Evolutionary conservation across 805 yeast genomes (phyloP), one percentile per base, ranked within the genome.

Genomic region (Pichia paraexigua): DNA sequence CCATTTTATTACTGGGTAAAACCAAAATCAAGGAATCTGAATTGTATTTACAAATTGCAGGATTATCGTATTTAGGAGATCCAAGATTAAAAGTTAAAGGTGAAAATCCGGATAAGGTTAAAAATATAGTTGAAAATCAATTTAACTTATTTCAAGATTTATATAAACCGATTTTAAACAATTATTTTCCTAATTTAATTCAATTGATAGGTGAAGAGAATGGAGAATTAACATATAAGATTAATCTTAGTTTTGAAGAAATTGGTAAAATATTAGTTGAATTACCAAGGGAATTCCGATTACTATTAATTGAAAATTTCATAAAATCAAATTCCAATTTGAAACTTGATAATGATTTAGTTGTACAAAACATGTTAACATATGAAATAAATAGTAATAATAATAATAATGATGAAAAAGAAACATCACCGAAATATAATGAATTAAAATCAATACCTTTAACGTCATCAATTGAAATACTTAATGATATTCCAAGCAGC

Each of bases 41-140:
- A 40, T 76, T 94, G 37, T 94, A 83, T 69, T 80, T 78, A 61
- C 82, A 81, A 56, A 85, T 94, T 45, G 84, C 97, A 0, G 78
- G 80, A 15, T 68, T 94, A 18, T 87, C 96, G 21, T 94, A 94
- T 63, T 70, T 82, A 65, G 99, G 99, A 20, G 99, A 94, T 65
- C 84, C 90, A 28, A 78, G 99, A 58, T 83, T 89, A 78, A 72
- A 75, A 43, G 71, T 91, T 28, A 87, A 88, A 11, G 98, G 97
- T 2, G 99, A 94, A 66, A 87, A 94, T 64, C 97, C 97, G 6
- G 75, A 83, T 59, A 94, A 94, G 66, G 87, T 91, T 41, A 71
- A 74, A 46, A 94, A 94, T 64, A 94, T 94, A 55, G 98, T 94
- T 3, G 65, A 68, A 12, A 85, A 85, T 64, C 97, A 94, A 66